A percentile compares a stretch with the other conserved stretches of the same genome.
Conservation (phyloP, 2,329 filamentous ascomycete genomes). For the Nectriaceae sp. region DNA sequence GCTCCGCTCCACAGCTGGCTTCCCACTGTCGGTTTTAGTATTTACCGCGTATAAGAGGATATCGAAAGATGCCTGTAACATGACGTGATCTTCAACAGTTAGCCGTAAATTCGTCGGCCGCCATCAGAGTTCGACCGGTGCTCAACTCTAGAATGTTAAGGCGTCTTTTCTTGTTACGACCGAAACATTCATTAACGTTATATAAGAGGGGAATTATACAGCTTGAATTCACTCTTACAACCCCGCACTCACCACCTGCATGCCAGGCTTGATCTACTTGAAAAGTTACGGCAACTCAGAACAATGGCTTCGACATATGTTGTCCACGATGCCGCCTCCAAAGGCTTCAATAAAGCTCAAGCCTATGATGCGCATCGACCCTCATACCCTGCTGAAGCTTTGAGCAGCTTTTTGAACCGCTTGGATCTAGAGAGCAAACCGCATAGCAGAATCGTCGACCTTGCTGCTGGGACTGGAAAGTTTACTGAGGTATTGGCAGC, state of each 20-base stretch:
- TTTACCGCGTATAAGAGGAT: no score
- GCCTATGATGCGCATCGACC: constrained; percentile 70
- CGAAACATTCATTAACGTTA: neutral
- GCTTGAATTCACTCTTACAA: no score
- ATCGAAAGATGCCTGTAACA: neutral
- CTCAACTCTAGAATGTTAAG: no score
- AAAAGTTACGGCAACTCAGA: constrained; percentile 11
- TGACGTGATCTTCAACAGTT: neutral
- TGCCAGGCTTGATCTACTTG: no score
- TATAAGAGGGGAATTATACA: no score
- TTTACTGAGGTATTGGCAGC: constrained; percentile 65
- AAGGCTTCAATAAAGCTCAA: constrained; percentile 66
- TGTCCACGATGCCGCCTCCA: constrained; percentile 53
- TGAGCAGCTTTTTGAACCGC: constrained; percentile 57
- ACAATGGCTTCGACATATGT: constrained; percentile 21
- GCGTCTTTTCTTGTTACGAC: constrained; percentile 5
- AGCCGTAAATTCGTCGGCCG: constrained; percentile 23
- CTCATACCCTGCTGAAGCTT: constrained; percentile 61
- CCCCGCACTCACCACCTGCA: no score
- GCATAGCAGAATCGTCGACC: constrained; percentile 58
- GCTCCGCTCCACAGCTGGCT: no score
- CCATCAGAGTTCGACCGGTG: constrained; percentile 15
- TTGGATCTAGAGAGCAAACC: constrained; percentile 51
- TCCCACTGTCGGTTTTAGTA: no score
- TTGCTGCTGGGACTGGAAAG: constrained; percentile 71